Evolutionary conservation across 208 protist species (phyloP), one percentile per base, ranked within the genome.

Genomic region (Leishmania braziliensis): DNA sequence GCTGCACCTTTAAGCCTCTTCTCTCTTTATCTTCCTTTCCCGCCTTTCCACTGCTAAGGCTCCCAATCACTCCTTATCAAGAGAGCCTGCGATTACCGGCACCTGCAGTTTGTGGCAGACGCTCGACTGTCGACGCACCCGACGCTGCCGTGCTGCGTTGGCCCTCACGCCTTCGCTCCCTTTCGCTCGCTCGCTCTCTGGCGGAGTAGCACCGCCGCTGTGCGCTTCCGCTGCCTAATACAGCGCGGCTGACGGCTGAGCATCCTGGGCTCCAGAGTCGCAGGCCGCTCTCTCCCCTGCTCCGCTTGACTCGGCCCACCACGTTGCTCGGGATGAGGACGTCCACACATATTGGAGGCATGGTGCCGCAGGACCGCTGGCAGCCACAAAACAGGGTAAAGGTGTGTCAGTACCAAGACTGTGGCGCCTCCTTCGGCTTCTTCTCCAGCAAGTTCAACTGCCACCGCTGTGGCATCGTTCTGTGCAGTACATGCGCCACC

Each of bases 361-460:
- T 93, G 23, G 77, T 95, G 0, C 89, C 91, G 20, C 69, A 90
- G 54, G 73, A 85, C 36, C 71, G 86, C 16, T 95, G 91, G 90
- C 89, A 95, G 81, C 51, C 77, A 3, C 63, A 77, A 2, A 76
- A 72, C 10, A 84, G 80, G 33, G 82, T 84, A 2, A 93, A 91
- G 54, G 86, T 84, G 23, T 95, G 91, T 63, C 91, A 95, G 70
- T 93, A 88, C 69, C 91, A 95, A 65, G 91, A 93, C 82, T 95
- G 91, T 69, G 91, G 89, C 12, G 74, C 70, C 46, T 23, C 58
- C 18, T 95, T 95, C 78, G 82, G 86, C 29, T 90, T 92, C 78
- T 93, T 95, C 48, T 85, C 84, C 36, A 82, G 29, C 46, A 88
- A 88, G 63, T 84, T 79, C 60, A 92, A 93, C 82, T 95, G 89